Base-by-base conservation (phyloP, 768 basidiomycete species). In the Phylloporus sp. region DNA sequence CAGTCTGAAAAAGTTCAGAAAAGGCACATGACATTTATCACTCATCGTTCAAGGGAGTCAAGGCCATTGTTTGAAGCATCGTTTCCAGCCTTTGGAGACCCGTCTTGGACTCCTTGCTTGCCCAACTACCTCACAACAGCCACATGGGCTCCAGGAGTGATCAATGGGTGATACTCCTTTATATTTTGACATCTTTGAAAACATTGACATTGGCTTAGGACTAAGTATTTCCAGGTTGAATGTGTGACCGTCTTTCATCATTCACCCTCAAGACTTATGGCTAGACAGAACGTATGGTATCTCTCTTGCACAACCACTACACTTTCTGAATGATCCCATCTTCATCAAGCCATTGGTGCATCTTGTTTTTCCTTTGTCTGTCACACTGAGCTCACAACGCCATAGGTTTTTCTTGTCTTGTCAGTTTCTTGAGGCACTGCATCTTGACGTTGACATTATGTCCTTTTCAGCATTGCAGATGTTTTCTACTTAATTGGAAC, bases 391-490 rank as follows among this genome's bases (percentile, higher is more conserved):
- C 23, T 46, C 8, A 34, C 8, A 4, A 22, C 13, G 28, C 6
- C 8, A 12, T 18, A 60, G 59, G 57, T 60, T 10, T 23, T 59
- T 13, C 2, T 53, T 0, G 29, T 59, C 16, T 53, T 49, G 59
- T 60, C 9, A 6, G 59, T 59, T 29, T 35, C 31, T 24, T 16
- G 1, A 8, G 1, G 20, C 4, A 5, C 9, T 26, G 8, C 10
- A 3, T 3, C 24, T 24, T 41, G 13, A 41, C 23, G 31, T 29
- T 2, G 10, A 12, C n/a, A 35, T 41, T 9, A 59, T 27, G 2
- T 22, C 15, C 2, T 27, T 50, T 45, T n/a, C n/a, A 59, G 59
- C 27, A 20, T 41, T 10, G 48, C 51, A 2, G 57, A 59, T 10
- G 4, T 13, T 10, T 0, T 46, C 18, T 57, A 59, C 16, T 8